A percentile compares a stretch with the other conserved stretches of the same genome.
phyloP scores from a whole-genome alignment of 2,329 filamentous ascomycete species.

The Calonectria pseudoturangicola region DNA sequence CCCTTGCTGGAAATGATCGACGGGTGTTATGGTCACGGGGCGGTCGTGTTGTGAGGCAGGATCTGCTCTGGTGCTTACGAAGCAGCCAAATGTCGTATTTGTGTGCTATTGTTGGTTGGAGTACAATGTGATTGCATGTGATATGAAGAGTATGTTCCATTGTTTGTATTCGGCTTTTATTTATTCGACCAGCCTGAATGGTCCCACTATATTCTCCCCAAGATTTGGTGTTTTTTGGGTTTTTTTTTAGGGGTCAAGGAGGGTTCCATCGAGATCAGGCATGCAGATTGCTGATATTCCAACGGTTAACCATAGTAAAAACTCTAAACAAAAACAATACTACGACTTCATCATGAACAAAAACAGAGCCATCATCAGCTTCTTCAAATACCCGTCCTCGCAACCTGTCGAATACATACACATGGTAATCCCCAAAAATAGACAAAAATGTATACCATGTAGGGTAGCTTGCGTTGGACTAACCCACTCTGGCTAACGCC shows the following conservation, averaged over 20 bases:
- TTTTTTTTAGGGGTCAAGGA: no score
- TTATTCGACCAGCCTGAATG: no score
- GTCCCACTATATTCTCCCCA: background rate
- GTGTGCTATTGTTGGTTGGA: background rate
- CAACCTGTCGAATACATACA: background rate
- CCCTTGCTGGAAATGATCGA: background rate
- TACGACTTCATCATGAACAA: background rate
- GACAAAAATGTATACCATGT: background rate
- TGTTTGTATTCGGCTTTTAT: background rate
- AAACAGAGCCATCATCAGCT: no score
- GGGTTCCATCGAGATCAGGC: no score
- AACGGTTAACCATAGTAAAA: background rate
- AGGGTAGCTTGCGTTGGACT: constrained; percentile 22
- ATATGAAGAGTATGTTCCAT: background rate
- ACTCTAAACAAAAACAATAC: no score
- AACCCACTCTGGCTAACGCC: background rate
- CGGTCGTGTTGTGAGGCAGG: background rate
- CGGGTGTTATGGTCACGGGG: background rate
- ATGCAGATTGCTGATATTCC: background rate
- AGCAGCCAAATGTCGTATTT: background rate
- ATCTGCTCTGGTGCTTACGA: background rate
- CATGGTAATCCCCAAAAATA: background rate
- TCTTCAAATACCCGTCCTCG: background rate
- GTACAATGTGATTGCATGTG: background rate
- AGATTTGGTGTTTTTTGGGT: no score